These are phyloP conservation scores for Prinsepia uniflora DNA, from an alignment of 306 rosid species.

Conservation along the genomic window DNA sequence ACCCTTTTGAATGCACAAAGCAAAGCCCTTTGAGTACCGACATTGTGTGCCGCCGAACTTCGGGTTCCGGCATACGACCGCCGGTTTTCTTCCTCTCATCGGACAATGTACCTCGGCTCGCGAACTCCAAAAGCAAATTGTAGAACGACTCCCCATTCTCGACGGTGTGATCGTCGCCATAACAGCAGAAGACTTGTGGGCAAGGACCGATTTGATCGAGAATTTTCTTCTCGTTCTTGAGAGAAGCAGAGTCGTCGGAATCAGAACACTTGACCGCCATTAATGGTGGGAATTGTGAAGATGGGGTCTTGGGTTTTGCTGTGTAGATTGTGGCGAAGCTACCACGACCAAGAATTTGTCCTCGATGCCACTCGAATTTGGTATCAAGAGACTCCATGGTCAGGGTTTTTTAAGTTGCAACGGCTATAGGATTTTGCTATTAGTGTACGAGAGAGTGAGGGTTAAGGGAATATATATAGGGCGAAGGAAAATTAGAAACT, in stretches of 20 bases:
- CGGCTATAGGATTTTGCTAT: too few species aligned
- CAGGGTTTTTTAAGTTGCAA: too few species aligned
- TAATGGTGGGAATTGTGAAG: constrained; percentile 14
- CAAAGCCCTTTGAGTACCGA: constrained; percentile 48
- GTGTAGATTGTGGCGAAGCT: constrained; percentile 65
- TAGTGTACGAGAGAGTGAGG: too few species aligned
- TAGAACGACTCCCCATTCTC: constrained; percentile 44
- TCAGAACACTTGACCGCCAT: constrained; percentile 57
- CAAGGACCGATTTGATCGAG: constrained; percentile 40
- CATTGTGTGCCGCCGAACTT: constrained; percentile 40
- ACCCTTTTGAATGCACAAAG: constrained; percentile 50
- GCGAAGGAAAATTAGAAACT: too few species aligned
- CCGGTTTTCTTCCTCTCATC: constrained; percentile 46
- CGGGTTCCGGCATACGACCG: constrained; percentile 42
- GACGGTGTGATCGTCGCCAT: constrained; percentile 37
- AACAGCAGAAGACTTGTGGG: constrained; percentile 45
- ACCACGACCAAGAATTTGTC: constrained; percentile 58
- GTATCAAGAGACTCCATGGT: too few species aligned
- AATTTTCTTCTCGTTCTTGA: constrained; percentile 53
- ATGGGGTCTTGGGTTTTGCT: constrained; percentile 30
- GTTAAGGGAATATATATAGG: too few species aligned
- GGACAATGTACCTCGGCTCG: constrained; percentile 49
- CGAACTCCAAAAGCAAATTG: constrained; percentile 67
- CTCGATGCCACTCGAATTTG: constrained; percentile 60
- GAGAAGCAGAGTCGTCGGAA: constrained; percentile 21